Conservation (phyloP, 1,284 basidiomycete species). For the Sutorius eximius region DNA sequence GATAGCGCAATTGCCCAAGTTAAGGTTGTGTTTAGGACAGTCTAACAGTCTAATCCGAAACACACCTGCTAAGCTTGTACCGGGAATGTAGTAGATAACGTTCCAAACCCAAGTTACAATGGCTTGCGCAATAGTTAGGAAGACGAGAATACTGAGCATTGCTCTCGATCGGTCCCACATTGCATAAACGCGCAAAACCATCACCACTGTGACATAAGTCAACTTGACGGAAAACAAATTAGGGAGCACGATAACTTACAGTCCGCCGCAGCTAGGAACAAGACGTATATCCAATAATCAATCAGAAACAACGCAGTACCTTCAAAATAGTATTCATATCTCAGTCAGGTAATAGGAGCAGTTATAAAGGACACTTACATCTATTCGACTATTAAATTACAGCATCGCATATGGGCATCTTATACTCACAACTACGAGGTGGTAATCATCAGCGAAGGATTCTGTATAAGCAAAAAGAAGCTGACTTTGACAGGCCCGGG, state of each 20-base stretch:
- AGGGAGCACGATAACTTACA: neutral
- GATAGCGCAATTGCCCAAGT: no score
- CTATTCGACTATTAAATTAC: neutral
- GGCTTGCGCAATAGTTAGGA: neutral
- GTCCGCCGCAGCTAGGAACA: constrained; percentile 11
- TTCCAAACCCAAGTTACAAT: no score
- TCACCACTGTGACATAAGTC: constrained; percentile 8
- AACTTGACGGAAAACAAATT: neutral
- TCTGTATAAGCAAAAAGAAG: neutral
- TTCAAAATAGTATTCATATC: neutral
- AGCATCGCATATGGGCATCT: neutral
- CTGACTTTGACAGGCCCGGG: constrained; percentile 6
- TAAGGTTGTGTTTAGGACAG: no score
- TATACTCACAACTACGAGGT: constrained; percentile 2
- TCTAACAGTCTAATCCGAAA: no score
- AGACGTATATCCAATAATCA: constrained; percentile 2
- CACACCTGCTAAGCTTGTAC: no score
- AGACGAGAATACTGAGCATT: constrained; percentile 5
- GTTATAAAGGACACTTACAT: neutral
- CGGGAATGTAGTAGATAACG: no score
- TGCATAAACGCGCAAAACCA: constrained; percentile 10
- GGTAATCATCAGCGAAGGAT: neutral
- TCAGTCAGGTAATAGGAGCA: neutral
- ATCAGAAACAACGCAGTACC: neutral
- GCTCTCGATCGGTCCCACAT: neutral